Conservation (phyloP, 1,284 basidiomycete species). For the Lentinula novae-zelandiae region DNA sequence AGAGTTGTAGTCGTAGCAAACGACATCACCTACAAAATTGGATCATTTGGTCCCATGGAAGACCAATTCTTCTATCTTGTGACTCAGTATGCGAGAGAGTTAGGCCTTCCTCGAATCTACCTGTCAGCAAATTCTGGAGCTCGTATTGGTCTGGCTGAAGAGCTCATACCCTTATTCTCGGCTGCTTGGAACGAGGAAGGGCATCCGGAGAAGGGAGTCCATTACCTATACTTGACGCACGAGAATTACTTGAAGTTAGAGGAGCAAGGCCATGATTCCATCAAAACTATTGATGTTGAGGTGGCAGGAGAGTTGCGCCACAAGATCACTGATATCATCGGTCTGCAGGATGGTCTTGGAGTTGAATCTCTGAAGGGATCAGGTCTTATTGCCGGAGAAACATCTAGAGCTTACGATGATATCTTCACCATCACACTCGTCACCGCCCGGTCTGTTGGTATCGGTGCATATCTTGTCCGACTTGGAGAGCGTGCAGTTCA, state of each 20-base stretch:
- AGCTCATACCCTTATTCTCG: conserved; percentile 86
- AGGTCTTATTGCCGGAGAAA: conserved; percentile 98
- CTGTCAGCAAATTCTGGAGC: conserved; percentile 99
- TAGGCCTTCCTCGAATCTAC: conserved; percentile 92
- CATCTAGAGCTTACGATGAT: conserved; percentile 96
- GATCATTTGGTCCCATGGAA: conserved; percentile 95
- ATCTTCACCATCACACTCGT: conserved; percentile 99
- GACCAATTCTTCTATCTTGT: conserved; percentile 97
- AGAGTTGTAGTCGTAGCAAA: conserved; percentile 91
- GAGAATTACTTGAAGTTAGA: conserved; percentile 83
- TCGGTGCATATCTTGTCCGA: conserved; percentile 98
- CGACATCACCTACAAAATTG: conserved; percentile 98
- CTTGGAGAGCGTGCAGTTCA: conserved; percentile 98
- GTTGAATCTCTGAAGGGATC: conserved; percentile 96
- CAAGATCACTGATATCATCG: conserved; percentile 96
- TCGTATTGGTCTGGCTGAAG: conserved; percentile 94
- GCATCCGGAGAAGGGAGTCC: conserved; percentile 92
- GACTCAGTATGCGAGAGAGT: conserved; percentile 87
- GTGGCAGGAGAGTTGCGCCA: conserved; percentile 85
- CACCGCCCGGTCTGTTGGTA: conserved; percentile 97
- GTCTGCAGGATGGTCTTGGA: conserved; percentile 95
- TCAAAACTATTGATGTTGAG: conserved; percentile 83
- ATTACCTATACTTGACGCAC: conserved; percentile 92
- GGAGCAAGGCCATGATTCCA: conserved; percentile 74
- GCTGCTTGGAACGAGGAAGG: conserved; percentile 85